Evolutionary conservation across 306 rosid species (phyloP), one percentile per base, ranked within the genome.

Genomic region (Dalbergia cochinchinensis): DNA sequence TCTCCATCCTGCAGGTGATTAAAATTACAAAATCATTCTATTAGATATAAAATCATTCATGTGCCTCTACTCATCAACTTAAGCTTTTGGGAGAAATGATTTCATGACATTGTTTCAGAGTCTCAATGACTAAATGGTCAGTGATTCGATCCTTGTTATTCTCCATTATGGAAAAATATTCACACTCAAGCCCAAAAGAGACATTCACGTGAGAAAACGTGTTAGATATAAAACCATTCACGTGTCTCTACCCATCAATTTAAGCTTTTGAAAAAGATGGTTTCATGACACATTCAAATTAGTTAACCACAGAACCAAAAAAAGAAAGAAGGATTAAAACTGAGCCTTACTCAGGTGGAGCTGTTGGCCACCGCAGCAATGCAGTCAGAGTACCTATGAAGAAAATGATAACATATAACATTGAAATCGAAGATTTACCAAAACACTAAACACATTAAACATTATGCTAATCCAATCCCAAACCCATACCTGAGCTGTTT

Each of bases 311-410:
- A 13, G 5, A 11, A 79, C 65, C 58, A 41, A 53, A n/a, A 34
- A 73, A 53, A 44, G 53, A 37, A 53, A n/a, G 19, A 73, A 45
- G 15, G 6, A 16, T 8, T 11, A 54, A 54, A 60, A 44, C 6
- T 48, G 9, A 82, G 79, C 64, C 69, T 86, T 85, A 94, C 97
- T 94, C 96, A 42, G 97, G 85, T 11, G 99, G 97, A 83, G 99
- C 97, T 1, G 97, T 92, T 26, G 99, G 99, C 99, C 99, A 94
- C 75, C 94, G 87, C 76, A 94, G 83, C 76, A 92, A 82, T 48
- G 99, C 97, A 79, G 97, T 94, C 71, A 90, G 82, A 85, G 83
- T 64, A 85, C 97, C 97, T 94, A 31, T 22, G 64, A 73, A 83
- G 77, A 72, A 74, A 58, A 74, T 3, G 64, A 80, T 62, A 18